Base-by-base conservation (phyloP, 768 basidiomycete genomes). In the Antrodiella citrinella region DNA sequence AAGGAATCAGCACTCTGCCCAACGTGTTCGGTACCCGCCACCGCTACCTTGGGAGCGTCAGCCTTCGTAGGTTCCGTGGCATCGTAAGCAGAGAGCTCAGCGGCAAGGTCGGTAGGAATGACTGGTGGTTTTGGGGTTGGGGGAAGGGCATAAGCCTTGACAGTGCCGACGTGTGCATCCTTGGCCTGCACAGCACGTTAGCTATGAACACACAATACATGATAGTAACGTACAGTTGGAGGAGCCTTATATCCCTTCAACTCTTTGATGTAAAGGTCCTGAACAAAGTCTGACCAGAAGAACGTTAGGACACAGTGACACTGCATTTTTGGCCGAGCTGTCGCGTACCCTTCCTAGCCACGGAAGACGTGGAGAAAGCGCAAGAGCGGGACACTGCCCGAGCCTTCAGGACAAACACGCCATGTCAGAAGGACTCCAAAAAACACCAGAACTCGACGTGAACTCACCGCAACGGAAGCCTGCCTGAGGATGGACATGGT, bases 231-330 rank as follows among this genome's bases (percentile, higher is more conserved):
- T 60, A 93, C 92, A 43, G 64, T 67, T 4, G 80, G 71, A 26
- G 81, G 71, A 38, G 89, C 76, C 74, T 91, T 95, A 81, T 94
- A 98, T 3, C 78, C 67, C 70, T 88, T 94, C 61, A 98, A 76
- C 72, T 95, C 87, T 62, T 77, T 82, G 58, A 98, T 59, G 71
- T 97, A 98, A 50, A 96, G 66, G 56, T 96, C 92, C 78, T 94
- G 89, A 48, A 97, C 76, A 63, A 94, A 74, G 74, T 96, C 94
- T 96, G 65, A n/a, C n/a, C n/a, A n/a, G n/a, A n/a, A n/a, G n/a
- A n/a, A n/a, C n/a, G n/a, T n/a, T n/a, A n/a, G n/a, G n/a, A n/a
- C n/a, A n/a, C n/a, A n/a, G n/a, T 50, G 9, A 40, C 26, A 40
- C 39, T 39, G 5, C 30, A 24, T 23, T 35, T 44, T 47, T 26